A percentile compares a stretch with the other conserved stretches of the same genome.
Evolutionary conservation across 371 early-diverging fungal species (phyloP).

Genomic region (Mortierella sp.): DNA sequence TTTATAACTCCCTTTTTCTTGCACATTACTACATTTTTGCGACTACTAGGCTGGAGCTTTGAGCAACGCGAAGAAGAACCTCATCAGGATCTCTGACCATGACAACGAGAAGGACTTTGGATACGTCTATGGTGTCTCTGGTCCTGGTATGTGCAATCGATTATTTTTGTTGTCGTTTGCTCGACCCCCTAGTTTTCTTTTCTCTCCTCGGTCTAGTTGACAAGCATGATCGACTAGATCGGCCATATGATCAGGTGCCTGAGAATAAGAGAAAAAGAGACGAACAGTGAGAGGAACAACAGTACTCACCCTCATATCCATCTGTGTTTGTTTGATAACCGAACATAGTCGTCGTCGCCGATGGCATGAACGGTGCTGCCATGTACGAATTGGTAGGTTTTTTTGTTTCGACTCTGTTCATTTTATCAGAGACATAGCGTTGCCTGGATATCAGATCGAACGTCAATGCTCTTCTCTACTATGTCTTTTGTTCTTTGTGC

Average conservation of each 20-base stretch:
- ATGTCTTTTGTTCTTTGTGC: neutral
- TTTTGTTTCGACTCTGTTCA: neutral
- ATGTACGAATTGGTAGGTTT: constrained; percentile 99
- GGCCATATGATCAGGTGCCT: neutral
- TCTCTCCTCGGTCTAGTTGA: constrained; percentile 7
- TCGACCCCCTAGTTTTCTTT: neutral
- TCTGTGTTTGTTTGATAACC: neutral
- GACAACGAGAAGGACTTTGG: constrained; percentile 94
- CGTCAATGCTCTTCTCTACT: neutral
- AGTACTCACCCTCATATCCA: neutral
- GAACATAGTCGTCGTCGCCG: constrained; percentile 96
- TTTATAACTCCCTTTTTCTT: neutral
- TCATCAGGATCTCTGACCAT: constrained; percentile 89
- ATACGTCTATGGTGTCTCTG: constrained; percentile 97
- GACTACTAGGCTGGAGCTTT: constrained; percentile 82
- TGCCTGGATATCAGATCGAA: constrained; percentile 5
- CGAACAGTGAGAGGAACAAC: neutral
- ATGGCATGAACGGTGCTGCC: constrained; percentile 98
- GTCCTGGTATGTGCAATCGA: constrained; percentile 87
- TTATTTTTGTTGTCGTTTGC: neutral
- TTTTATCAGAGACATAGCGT: too few relatives aligned
- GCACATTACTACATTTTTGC: neutral
- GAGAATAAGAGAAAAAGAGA: neutral
- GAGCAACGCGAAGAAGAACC: constrained; percentile 81
- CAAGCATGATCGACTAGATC: neutral